These are phyloP conservation scores for Fusarium xylarioides DNA, from an alignment of 2,329 filamentous ascomycete species.

Conservation along the genomic window DNA sequence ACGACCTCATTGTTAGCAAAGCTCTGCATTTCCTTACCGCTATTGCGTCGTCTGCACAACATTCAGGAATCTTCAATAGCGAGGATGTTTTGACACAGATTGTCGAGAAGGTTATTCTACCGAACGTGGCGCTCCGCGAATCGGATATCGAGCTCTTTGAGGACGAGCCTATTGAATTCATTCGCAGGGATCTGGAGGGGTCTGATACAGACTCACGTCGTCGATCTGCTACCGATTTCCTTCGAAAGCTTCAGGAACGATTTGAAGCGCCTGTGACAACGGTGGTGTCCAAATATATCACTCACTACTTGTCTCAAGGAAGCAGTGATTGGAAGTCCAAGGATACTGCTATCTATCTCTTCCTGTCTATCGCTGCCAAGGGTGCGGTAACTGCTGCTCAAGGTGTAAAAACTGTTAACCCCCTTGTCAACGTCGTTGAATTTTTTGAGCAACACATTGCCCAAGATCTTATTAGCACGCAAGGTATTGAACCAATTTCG, in stretches of 20 bases:
- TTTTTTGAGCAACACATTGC: conserved; percentile 96
- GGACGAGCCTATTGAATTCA: conserved; percentile 98
- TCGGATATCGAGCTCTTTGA: conserved; percentile 97
- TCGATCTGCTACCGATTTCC: conserved; percentile 92
- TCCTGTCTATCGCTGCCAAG: conserved; percentile 92
- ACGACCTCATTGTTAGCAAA: conserved; percentile 93
- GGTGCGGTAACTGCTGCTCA: conserved; percentile 86
- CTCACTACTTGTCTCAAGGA: conserved; percentile 83
- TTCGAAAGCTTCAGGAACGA: conserved; percentile 86
- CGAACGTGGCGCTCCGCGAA: conserved; percentile 90
- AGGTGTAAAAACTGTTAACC: conserved; percentile 90
- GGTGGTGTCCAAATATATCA: conserved; percentile 88
- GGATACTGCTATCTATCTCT: conserved; percentile 97
- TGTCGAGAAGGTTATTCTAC: conserved; percentile 94
- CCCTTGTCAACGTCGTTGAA: conserved; percentile 86
- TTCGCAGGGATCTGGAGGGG: conserved; percentile 91
- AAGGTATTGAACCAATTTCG: conserved; percentile 80
- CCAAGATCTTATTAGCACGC: conserved; percentile 79
- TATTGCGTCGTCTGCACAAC: conserved; percentile 78
- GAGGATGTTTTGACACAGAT: conserved; percentile 83
- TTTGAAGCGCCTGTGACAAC: conserved; percentile 86
- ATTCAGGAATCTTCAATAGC: conserved; percentile 87
- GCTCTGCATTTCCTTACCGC: conserved; percentile 94
- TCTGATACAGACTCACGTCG: conserved; percentile 95
- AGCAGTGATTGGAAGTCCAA: conserved; percentile 95